Conservation (phyloP, 192 early-diverging fungal species). For the Coemansia sp. region DNA sequence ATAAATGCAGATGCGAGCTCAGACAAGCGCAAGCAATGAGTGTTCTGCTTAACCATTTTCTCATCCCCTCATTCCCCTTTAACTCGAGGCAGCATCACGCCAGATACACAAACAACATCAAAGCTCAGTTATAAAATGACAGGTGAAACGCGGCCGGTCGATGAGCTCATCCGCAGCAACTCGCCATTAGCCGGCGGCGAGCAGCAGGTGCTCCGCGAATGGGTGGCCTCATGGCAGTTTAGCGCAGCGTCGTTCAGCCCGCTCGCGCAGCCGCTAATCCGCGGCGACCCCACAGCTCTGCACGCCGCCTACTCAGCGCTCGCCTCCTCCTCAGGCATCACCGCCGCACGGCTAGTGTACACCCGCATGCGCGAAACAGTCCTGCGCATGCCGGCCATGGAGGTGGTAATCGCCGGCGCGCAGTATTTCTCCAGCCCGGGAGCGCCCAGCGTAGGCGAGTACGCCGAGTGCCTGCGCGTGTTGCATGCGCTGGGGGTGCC, state of each 20-base stretch:
- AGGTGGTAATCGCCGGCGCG: slow-evolving; percentile 45
- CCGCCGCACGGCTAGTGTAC: slow-evolving; percentile 6
- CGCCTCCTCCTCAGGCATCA: not conserved
- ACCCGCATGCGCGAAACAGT: slow-evolving; percentile 28
- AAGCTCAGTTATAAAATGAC: not conserved
- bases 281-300: slow-evolving; percentile 24
- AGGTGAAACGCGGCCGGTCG: slow-evolving; percentile 12
- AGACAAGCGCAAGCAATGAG: too few species aligned
- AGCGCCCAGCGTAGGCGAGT: too few species aligned
- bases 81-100: too few species aligned
- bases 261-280: slow-evolving; percentile 34
- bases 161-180: slow-evolving; percentile 12
- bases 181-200: slow-evolving; percentile 36
- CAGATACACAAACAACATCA: too few species aligned
- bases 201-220: slow-evolving; percentile 45
- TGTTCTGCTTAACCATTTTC: too few species aligned
- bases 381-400: slow-evolving; percentile 47
- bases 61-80: too few species aligned
- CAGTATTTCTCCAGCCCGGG: slow-evolving; percentile 38
- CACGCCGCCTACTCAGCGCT: slow-evolving; percentile 9
- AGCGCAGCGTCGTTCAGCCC: slow-evolving; percentile 23
- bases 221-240: slow-evolving; percentile 44
- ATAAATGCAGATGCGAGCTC: too few species aligned
- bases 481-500: slow-evolving; percentile 18
- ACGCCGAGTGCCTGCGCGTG: slow-evolving; percentile 26